A percentile compares a stretch with the other conserved stretches of the same genome.
Conservation (phyloP, 352 stramenopile genomes). For the Pythium brassicae region DNA sequence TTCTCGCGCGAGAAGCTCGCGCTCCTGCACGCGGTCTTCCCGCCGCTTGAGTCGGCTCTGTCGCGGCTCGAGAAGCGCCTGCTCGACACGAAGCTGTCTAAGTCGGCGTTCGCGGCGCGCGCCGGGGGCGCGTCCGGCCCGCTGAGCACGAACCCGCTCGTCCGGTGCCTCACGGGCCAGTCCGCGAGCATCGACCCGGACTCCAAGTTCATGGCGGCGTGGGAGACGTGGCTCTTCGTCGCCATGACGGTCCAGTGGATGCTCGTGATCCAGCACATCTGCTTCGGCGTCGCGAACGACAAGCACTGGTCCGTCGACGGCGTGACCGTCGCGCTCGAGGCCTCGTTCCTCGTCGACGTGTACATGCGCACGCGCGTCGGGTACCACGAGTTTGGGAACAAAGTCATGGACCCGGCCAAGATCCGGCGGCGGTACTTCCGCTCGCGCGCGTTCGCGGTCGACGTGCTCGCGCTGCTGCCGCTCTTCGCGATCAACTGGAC, state of each 20-base stretch:
- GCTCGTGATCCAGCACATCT: constrained; percentile 34
- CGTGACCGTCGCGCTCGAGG: constrained; percentile 29
- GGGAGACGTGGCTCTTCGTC: constrained; percentile 41
- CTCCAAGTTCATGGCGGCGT: constrained; percentile 24
- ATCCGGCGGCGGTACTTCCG: constrained; percentile 35
- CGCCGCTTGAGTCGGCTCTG: constrained; percentile 16
- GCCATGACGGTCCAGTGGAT: constrained; percentile 46
- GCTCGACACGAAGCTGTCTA: constrained; percentile 25
- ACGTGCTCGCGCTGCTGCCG: constrained; percentile 32
- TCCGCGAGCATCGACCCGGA: constrained; percentile 30
- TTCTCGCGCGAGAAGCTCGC: constrained; percentile 20
- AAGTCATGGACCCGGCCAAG: constrained; percentile 30
- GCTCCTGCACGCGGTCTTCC: constrained; percentile 23
- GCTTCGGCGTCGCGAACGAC: constrained; percentile 26
- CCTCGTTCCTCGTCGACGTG: constrained; percentile 40
- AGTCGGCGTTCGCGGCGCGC: constrained; percentile 12
- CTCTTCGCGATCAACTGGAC: constrained; percentile 40
- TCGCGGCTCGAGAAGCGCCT: constrained; percentile 22
- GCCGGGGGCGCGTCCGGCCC: neutral
- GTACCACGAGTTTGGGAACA: constrained; percentile 51
- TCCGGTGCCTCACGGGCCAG: neutral
- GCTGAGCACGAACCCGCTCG: constrained; percentile 1
- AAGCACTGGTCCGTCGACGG: constrained; percentile 20
- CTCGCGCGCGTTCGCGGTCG: constrained; percentile 32
- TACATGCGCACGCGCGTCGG: constrained; percentile 36